Conservation (phyloP, 2,329 filamentous ascomycete species). For the Cytospora mali region DNA sequence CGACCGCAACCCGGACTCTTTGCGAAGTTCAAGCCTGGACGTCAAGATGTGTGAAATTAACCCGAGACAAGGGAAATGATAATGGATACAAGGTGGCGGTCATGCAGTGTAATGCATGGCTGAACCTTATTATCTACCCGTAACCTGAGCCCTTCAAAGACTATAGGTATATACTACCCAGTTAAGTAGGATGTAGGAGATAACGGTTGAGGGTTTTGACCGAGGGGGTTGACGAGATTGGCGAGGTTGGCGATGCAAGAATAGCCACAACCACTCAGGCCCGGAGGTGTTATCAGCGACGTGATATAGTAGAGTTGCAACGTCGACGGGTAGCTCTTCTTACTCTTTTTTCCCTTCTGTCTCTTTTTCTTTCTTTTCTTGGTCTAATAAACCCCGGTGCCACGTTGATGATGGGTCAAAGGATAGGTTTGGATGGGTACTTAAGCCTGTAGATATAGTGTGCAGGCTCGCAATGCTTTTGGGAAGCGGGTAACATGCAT, state of each 20-base stretch:
- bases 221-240: not conserved
- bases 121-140: not conserved
- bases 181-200: not conserved
- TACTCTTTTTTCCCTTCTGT: too few species aligned
- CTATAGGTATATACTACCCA: too few species aligned
- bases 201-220: not conserved
- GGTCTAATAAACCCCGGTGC: not conserved
- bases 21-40: not conserved
- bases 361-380: too few species aligned
- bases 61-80: not conserved
- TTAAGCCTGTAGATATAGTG: too few species aligned
- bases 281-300: constrained; percentile 9
- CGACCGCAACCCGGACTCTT: not conserved
- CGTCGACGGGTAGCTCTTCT: not conserved
- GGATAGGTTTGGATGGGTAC: not conserved
- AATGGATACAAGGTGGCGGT: not conserved
- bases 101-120: not conserved
- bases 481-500: not conserved
- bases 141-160: too few species aligned
- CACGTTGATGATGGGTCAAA: not conserved
- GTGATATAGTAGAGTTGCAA: not conserved
- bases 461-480: not conserved
- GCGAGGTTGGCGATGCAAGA: constrained; percentile 1
- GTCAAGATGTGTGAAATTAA: not conserved
- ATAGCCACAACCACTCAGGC: constrained; percentile 8